Base-by-base conservation (phyloP, 2,329 filamentous ascomycete genomes). In the Spiromastix sp. region DNA sequence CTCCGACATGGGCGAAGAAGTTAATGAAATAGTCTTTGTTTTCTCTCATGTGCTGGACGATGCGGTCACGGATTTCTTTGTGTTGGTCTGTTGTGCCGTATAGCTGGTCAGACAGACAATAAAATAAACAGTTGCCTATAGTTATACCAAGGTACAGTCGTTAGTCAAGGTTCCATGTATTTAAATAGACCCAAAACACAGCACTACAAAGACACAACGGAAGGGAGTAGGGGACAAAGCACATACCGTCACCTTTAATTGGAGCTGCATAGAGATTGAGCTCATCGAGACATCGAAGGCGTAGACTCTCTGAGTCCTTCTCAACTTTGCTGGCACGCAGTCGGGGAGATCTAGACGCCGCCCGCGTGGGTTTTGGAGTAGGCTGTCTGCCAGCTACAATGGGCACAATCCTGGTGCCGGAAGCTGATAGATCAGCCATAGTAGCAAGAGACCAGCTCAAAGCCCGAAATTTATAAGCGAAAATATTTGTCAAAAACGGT, bases 41-140 rank as follows among this genome's bases (percentile, higher is more conserved):
- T 18, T 63, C 61, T 41, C 69, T 68, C 66, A 83, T 79, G 53
- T 81, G 74, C 39, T 70, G 56, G 44, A 80, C 73, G 33, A 79
- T 67, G 30, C 57, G 60, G 32, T 63, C 59, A 33, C 79, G 76
- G 47, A 83, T 75, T 46, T 72, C 63, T 36, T 60, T 53, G 49
- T 77, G 72, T 42, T 70, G 63, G 40, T 66, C 60, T 48, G 77
- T 71, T 49, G 71, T 58, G 43, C 75, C 77, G 51, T 74, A 79
- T 34, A 81, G 56, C 61, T 82, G 76, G 52, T 81, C 75, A 43
- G 74, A 77, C 25, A 81, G 64, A 42, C 76, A 76, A 55, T 77
- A 74, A 61, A 81, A 81, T 24, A 81, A 68, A 56, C 78, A 81
- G 60, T 81, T 81, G 46, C 77, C 78, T 81, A 45, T 46, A 34